Base-by-base conservation (phyloP, 2,329 filamentous ascomycete genomes). In the Sphaerulina musiva region DNA sequence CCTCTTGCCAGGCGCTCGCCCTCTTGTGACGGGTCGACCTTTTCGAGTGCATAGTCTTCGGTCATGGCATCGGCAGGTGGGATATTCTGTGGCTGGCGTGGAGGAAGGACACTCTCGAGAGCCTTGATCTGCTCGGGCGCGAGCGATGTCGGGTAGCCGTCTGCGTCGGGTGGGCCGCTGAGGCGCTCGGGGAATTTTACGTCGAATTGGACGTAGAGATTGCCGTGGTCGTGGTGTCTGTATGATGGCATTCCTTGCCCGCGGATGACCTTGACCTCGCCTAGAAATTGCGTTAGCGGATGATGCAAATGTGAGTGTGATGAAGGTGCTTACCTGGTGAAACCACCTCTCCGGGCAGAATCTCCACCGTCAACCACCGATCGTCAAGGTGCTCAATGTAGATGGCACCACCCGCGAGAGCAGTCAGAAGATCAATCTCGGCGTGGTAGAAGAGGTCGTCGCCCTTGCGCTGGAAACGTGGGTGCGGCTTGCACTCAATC, bases 401-500 rank as follows among this genome's bases (percentile, higher is more conserved):
- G 68, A 98, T 85, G 51, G 83, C 86, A 60, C 93, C 93, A 68
- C 95, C 93, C 57, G 89, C 93, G 64, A 98, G 79, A 34, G 93
- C 93, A 38, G 92, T 98, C 58, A 97, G 84, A 43, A 98, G 85
- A 68, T 98, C 93, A 62, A 98, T 95, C 61, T 97, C 89, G 64
- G 88, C 89, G 59, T 93, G 86, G 78, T 92, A 97, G 70, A 96
- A 89, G 14, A 98, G 80, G 67, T 98, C 92, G 69, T 98, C 93
- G 31, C 95, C 91, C 73, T 93, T 95, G 65, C 93, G 87, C 70
- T 92, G 90, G 80, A 98, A 98, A 60, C 93, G 86, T 29, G 86
- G 61, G 73, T 98, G 93, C n/a, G 91, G 91, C 82, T 98, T 98
- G 80, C 97, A 90, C 75, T 97, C 92, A 62, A 98, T 97, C 77